Base-by-base conservation (phyloP, 2,329 filamentous ascomycete species). In the Fusarium foetens region DNA sequence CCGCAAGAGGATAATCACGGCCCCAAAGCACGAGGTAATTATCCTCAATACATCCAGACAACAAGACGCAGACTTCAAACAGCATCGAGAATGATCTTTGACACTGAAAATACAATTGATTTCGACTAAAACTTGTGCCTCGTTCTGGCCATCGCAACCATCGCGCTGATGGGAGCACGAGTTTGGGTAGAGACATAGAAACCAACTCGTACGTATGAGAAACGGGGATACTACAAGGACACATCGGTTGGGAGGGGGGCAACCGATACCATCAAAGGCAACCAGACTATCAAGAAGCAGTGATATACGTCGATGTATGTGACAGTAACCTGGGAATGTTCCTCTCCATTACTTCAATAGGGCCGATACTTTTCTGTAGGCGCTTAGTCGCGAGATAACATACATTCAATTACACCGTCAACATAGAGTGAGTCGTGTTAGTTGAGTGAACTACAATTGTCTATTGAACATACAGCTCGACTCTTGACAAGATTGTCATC, bases 401-500 rank as follows among this genome's bases (percentile, higher is more conserved):
- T 38, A 39, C 19, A 5, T 23, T 39, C 8, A 19, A 38, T 8
- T n/a, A n/a, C 16, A 27, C 8, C 5, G 16, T 48, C 8, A 41
- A 25, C 42, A 21, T 43, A 38, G 19, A 52, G 46, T 41, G 39
- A 71, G 58, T 55, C 43, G 33, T 58, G 54, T 29, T 38, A 58
- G 52, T 58, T 73, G 45, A 45, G 49, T 62, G 42, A 73, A 73
- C 70, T 68, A 72, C 53, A 73, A 60, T 63, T 64, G 66, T 72
- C 63, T 71, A 72, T 51, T 71, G 45, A 64, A 68, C 42, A 60
- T 57, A 60, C 58, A 54, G 66, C 58, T 71, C 62, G 60, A 62
- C 54, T 51, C 42, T 64, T 35, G 29, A 58, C 58, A 45, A 41
- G 27, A 71, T 71, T 73, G 51, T 68, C 70, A 73, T 72, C 62